Evolutionary conservation across 305 asterid genomes (phyloP), one percentile per base, ranked within the genome.

Genomic region (Coffea humblotiana): DNA sequence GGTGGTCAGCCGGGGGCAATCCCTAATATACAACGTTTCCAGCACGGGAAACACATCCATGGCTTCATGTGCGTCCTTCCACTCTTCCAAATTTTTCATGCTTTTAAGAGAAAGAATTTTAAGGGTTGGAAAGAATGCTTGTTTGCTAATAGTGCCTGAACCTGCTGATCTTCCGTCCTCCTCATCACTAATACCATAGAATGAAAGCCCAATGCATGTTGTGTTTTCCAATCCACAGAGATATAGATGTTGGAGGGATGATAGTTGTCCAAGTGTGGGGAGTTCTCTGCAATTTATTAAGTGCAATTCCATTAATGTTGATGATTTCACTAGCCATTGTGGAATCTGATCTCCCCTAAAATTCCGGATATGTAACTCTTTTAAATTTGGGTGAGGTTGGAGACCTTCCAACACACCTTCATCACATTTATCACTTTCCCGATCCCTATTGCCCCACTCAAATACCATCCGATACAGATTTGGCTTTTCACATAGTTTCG

Each of bases 321-420:
- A 29, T 86, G 83, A 68, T 21, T 85, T 81, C 79, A 54, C 66
- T 21, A 84, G 66, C 90, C 88, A 88, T n/a, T n/a, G 37, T 12
- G 89, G 84, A 49, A 88, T 74, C 8, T 35, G 40, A 68, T 6
- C 52, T 6, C 85, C 86, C 0, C 10, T 6, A 73, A 77, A 88
- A 37, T 74, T 8, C 0, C 0, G 0, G 10, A 88, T 79, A 0
- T 0, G 0, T 3, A 88, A 65, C 15, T 6, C 0, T 25, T 80
- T 63, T 15, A 86, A 11, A 52, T 67, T 71, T 19, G 76, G 77
- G 51, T 83, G 83, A 4, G 90, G 90, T 70, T 79, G 63, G 27
- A 85, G 86, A 32, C 88, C 87, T 56, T 87, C 88, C 78, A 87
- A 74, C 0, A 85, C 88, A 29, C 25, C 0, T 56, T 77, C 68